Conservation (phyloP, 352 stramenopile genomes). For the Phytophthora europaea region DNA sequence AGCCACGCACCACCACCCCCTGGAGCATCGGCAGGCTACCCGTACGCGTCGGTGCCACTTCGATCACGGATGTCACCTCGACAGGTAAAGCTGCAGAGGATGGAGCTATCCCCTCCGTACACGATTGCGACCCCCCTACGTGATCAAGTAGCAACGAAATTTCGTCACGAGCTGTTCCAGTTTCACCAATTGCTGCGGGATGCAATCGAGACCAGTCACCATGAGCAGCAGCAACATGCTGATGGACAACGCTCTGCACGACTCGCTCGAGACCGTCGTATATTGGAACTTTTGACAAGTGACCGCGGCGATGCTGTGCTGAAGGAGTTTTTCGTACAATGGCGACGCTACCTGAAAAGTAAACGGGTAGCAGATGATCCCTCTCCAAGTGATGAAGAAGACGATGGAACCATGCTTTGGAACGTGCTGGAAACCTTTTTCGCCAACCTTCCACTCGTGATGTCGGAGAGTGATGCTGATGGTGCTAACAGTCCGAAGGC, state of each 20-base stretch:
- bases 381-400: conserved; percentile 6
- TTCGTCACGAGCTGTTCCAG: conserved; percentile 72
- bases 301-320: conserved; percentile 73
- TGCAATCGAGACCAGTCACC: conserved; percentile 24
- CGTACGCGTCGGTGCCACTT: conserved; percentile 13
- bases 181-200: conserved; percentile 78
- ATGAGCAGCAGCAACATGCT: conserved; percentile 13
- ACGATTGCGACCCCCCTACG: conserved; percentile 35
- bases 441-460: conserved; percentile 58
- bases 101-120: conserved; percentile 34
- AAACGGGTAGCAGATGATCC: not conserved
- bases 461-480: conserved; percentile 51
- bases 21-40: conserved; percentile 27
- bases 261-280: conserved; percentile 33
- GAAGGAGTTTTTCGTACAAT: conserved; percentile 71
- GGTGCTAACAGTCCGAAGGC: conserved; percentile 47
- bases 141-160: conserved; percentile 50
- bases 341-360: conserved; percentile 34
- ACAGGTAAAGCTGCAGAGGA: conserved; percentile 48
- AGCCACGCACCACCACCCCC: conserved; percentile 18
- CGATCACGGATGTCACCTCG: conserved; percentile 40
- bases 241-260: conserved; percentile 9
- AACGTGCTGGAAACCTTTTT: conserved; percentile 80
- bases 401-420: conserved; percentile 52
- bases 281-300: conserved; percentile 74